Evolutionary conservation across 78 protist species (phyloP), one percentile per base, ranked within the genome.

Genomic region (Planoprotostelium fungivorum): DNA sequence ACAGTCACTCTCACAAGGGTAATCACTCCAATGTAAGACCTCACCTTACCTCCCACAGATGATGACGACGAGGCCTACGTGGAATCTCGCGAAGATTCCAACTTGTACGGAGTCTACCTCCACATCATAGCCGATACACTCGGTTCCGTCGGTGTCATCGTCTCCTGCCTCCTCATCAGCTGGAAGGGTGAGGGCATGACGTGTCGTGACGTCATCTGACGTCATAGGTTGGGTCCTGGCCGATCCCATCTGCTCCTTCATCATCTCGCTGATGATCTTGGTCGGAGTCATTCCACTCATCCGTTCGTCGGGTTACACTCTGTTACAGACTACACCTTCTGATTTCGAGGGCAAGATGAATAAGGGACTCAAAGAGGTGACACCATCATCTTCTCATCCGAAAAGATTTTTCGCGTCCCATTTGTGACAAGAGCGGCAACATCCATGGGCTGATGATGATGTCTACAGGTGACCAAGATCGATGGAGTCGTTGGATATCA

Each of bases 121-220:
- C 99, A 98, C 91, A 86, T 98, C 25, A 36, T 98, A 0, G 99
- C 99, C 16, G 99, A 98, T 88, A 96, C 99, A 5, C 87, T 98
- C 29, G 99, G 99, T 1, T 86, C 94, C 63, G 98, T 98, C 36
- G 99, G 99, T 23, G 99, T 98, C n/a, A 97, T 98, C 88, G 51
- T 93, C 29, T 90, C 97, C 31, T 92, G 98, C 23, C 84, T 97
- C 34, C 88, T 97, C 83, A 94, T 98, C 85, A 51, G 73, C 73
- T 51, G 73, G 73, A 51, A 51, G 16, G 73, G 73, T 51, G 16
- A 51, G 73, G n/a, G n/a, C 73, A 51, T 5, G 31, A 25, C 16
- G 31, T 51, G 73, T 51, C 73, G 16, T 51, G 31, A 51, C 16
- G 73, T 16, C 5, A 51, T 25, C 31, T 51, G 73, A 5, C 16